Base-by-base conservation (phyloP, 2,329 filamentous ascomycete species). In the Aspergillus fijiensis region DNA sequence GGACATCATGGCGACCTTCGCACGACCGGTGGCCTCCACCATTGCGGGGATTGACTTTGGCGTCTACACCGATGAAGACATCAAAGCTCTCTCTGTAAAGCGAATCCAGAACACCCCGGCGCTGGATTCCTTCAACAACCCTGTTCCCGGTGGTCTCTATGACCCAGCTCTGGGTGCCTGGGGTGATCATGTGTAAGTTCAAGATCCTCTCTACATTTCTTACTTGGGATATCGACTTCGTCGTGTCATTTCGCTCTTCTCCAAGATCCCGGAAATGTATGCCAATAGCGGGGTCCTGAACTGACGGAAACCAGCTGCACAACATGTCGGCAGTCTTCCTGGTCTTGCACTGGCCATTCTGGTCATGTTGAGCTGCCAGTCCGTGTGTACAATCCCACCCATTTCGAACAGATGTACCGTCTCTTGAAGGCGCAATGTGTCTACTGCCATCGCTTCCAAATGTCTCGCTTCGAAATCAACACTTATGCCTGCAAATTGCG, bases 281-380 rank as follows among this genome's bases (percentile, higher is more conserved):
- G 53, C 14, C 39, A 19, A 7, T n/a, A 16, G 16, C 39, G 57
- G 52, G 69, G 65, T 66, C 53, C 53, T 29, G 5, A 27, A 49
- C 69, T 67, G 49, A 65, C 61, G 14, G 61, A 47, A 60, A 59
- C 60, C 68, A 96, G 92, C 72, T 99, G 95, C 80, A 85, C 92
- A 69, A 99, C 95, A 75, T 99, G 95, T 79, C 91, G 94, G 67
- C 84, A 96, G 66, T 90, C 88, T 71, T 88, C 88, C 63, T 85
- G 87, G 72, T 86, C 86, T 69, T 99, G 96, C 74, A 92, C 94
- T 6, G 96, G 96, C 59, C 96, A 99, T 80, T 86, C 90, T 61
- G 96, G 95, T 56, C 95, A 99, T 73, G 96, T 99, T 74, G 92
- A 97, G 69, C 87, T 99, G 12, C 93, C 95, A 14, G 89, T 93